Percentiles rank a stretch among this genome's conserved stretches.
Conservation (phyloP, 78 protist species). For the Pigoraptor vietnamica region DNA sequence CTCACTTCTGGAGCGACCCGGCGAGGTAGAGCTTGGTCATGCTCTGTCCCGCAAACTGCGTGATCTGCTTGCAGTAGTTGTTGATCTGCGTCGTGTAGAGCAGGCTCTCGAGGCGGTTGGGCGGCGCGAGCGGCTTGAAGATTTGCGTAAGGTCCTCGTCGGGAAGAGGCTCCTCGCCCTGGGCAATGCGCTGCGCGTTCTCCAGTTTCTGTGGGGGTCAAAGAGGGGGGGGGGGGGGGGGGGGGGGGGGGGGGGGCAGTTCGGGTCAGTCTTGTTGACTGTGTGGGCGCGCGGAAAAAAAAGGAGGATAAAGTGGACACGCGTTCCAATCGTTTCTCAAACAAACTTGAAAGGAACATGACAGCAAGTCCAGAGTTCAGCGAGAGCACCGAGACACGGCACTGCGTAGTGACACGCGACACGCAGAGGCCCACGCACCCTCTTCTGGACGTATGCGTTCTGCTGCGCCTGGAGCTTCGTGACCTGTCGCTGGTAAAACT, state of each 20-base stretch:
- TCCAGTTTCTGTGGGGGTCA: not conserved
- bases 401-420: too few species aligned
- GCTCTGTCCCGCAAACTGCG: not conserved
- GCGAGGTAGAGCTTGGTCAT: constrained; percentile 5
- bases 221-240: not conserved
- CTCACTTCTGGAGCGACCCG: not conserved
- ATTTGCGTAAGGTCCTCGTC: constrained; percentile 1
- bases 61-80: constrained; percentile 63
- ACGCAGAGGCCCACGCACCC: not conserved
- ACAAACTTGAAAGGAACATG: too few species aligned
- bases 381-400: too few species aligned
- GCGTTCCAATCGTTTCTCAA: too few species aligned
- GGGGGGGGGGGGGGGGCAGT: not conserved
- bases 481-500: constrained; percentile 31
- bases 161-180: constrained; percentile 6
- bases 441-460: not conserved
- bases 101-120: constrained; percentile 57
- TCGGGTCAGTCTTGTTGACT: too few species aligned
- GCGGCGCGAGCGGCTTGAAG: constrained; percentile 25
- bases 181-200: constrained; percentile 4
- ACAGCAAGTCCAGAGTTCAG: too few species aligned
- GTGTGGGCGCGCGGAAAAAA: not conserved
- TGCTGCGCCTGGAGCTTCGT: constrained; percentile 1
- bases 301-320: too few species aligned
- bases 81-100: constrained; percentile 56